Base-by-base conservation (phyloP, 2,329 filamentous ascomycete species). In the Cercospora sp. region DNA sequence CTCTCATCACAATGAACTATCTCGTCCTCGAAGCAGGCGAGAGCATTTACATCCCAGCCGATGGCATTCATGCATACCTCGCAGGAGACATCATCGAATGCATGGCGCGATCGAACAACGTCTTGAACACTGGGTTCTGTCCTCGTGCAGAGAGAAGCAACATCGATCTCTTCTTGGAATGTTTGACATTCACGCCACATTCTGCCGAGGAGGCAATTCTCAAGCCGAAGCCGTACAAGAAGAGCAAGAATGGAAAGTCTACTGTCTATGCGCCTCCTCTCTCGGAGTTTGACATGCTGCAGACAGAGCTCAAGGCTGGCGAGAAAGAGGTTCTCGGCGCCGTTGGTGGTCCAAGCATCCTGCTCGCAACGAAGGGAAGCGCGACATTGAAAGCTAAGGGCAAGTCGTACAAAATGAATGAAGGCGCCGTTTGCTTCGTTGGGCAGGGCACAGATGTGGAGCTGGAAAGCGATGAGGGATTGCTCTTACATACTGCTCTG, bases 51-150 rank as follows among this genome's bases (percentile, higher is more conserved):
- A 89, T 93, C 16, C 90, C 90, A 0, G 89, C 89, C 0, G 90
- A 92, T 71, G 90, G 89, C 4, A 90, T 92, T 64, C 90, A 93
- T 75, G 90, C 90, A 0, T 93, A 92, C 75, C 81, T 93, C 0
- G 85, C 85, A 3, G 91, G 91, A 3, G 88, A 92, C 75, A 91
- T 93, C 62, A 87, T 93, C 73, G 90, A 93, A 78, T 92, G 90
- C 79, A 93, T 93, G 90, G 90, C 90, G 1, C 85, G 90, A 7
- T 88, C 85, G 21, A 89, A 93, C 81, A 92, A 92, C 67, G 90
- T 93, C n/a, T 82, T 93, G 61, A 91, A 91, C 77, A 88, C 87
- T 0, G 90, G 91, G 0, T 92, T 94, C 81, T 93, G 90, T 72
- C 90, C 90, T 0, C 82, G 83, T 1, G 85, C 87, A 0, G 87